These are phyloP conservation scores for Periconia digitata DNA, from an alignment of 2,329 filamentous ascomycete species.

Conservation along the genomic window DNA sequence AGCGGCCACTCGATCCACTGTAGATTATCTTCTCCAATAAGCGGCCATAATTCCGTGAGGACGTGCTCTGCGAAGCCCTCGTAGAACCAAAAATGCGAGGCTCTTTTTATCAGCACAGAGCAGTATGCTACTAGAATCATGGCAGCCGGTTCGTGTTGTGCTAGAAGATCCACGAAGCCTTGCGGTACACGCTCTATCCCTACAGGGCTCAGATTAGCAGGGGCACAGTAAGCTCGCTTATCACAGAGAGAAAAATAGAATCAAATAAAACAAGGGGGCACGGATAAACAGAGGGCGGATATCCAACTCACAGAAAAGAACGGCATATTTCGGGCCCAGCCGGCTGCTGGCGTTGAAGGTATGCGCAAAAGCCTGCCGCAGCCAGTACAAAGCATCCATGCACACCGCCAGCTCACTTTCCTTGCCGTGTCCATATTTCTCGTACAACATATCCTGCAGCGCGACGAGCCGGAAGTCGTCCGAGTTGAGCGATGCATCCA, in stretches of 20 bases:
- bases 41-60: conserved; percentile 9
- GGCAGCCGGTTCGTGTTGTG: conserved; percentile 8
- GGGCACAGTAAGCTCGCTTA: not conserved
- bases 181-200: conserved; percentile 12
- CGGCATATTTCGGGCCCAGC: conserved; percentile 14
- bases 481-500: conserved; percentile 15
- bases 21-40: conserved; percentile 8
- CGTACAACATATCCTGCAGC: conserved; percentile 9
- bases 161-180: conserved; percentile 15
- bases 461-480: conserved; percentile 16
- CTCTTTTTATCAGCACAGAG: conserved; percentile 15
- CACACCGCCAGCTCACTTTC: conserved; percentile 5
- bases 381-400: conserved; percentile 13
- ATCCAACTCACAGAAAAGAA: conserved; percentile 12
- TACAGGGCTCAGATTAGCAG: not conserved
- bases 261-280: too few species aligned
- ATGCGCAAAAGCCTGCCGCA: conserved; percentile 20
- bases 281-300: not conserved
- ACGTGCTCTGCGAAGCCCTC: conserved; percentile 16
- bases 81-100: conserved; percentile 14
- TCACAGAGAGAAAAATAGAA: too few species aligned
- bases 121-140: conserved; percentile 15
- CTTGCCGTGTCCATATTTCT: conserved; percentile 1
- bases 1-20: conserved; percentile 22
- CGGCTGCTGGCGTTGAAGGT: conserved; percentile 7